Percentiles rank a stretch among this genome's conserved stretches.
Evolutionary conservation across 1,284 basidiomycete genomes (phyloP).

Genomic region (Inonotus hispidus): DNA sequence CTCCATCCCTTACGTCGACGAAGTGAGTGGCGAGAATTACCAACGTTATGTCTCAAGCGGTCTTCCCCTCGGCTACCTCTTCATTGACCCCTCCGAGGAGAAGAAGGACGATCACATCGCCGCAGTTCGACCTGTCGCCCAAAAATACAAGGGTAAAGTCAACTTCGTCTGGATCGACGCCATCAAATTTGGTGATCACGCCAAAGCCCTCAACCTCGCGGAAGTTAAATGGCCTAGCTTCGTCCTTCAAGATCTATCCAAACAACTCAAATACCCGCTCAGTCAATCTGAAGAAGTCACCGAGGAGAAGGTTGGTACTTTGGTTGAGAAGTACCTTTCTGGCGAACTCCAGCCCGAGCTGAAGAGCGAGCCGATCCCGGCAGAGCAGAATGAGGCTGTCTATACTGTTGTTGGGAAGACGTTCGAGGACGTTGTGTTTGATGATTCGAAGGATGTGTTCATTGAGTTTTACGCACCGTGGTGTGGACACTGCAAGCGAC

Average conservation of each 20-base stretch:
- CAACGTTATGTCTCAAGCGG: conserved; percentile 75
- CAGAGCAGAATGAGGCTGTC: conserved; percentile 78
- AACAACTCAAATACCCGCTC: conserved; percentile 88
- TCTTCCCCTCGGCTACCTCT: conserved; percentile 93
- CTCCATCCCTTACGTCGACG: conserved; percentile 85
- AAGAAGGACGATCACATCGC: conserved; percentile 65
- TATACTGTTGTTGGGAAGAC: conserved; percentile 85
- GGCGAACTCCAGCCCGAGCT: conserved; percentile 80
- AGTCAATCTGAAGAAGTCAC: conserved; percentile 64
- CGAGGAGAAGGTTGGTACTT: conserved; percentile 49
- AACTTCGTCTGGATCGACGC: conserved; percentile 99
- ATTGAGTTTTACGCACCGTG: conserved; percentile 97
- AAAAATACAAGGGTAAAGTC: conserved; percentile 78
- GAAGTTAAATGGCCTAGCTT: conserved; percentile 90
- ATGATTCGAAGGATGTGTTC: conserved; percentile 92
- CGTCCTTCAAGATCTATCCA: conserved; percentile 83
- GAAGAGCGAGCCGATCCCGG: conserved; percentile 89
- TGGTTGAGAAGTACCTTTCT: conserved; percentile 62
- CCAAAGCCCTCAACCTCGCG: conserved; percentile 85
- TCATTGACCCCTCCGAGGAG: conserved; percentile 78
- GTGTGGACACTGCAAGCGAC: conserved; percentile 95
- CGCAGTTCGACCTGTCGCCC: conserved; percentile 70
- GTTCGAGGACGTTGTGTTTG: conserved; percentile 83
- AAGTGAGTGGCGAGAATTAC: conserved; percentile 96
- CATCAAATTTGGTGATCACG: conserved; percentile 92